phyloP scores from a whole-genome alignment of 2,329 filamentous ascomycete species.

The Metarhizium anisopliae region DNA sequence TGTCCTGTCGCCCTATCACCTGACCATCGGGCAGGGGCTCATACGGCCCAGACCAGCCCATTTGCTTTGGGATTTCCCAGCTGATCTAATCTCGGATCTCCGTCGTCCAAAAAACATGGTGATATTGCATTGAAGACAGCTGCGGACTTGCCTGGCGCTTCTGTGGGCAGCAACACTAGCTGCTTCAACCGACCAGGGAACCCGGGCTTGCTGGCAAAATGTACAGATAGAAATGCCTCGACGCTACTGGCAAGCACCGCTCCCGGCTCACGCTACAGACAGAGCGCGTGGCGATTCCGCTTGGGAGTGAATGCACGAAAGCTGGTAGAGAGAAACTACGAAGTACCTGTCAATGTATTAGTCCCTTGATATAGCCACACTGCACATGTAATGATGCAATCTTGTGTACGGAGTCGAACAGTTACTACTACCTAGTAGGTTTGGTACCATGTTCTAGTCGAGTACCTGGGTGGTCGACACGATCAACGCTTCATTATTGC shows the following conservation, averaged over 20 bases:
- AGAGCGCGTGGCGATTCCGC: conserved; percentile 1
- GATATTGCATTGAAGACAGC: background rate
- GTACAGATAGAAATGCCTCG: too few relatives aligned
- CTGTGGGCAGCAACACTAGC: background rate
- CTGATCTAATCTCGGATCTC: conserved; percentile 3
- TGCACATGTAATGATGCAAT: too few relatives aligned
- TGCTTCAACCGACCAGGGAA: too few relatives aligned
- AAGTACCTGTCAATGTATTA: too few relatives aligned
- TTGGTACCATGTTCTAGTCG: too few relatives aligned
- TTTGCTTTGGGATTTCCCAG: background rate
- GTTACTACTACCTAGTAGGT: background rate
- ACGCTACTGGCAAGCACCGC: background rate
- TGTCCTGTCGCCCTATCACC: conserved; percentile 7
- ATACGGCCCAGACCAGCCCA: conserved; percentile 6
- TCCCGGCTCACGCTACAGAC: background rate
- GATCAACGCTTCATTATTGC: too few relatives aligned
- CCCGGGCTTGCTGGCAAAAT: background rate
- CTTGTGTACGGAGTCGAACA: too few relatives aligned
- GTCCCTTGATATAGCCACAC: too few relatives aligned
- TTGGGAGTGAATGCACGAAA: background rate
- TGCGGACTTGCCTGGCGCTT: background rate
- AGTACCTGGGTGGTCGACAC: too few relatives aligned
- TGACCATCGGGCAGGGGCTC: conserved; percentile 5
- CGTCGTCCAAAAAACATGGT: background rate
- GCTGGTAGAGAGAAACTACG: background rate